Evolutionary conservation across 2,329 filamentous ascomycete genomes (phyloP).

Genomic region (Talaromyces rugulosus): DNA sequence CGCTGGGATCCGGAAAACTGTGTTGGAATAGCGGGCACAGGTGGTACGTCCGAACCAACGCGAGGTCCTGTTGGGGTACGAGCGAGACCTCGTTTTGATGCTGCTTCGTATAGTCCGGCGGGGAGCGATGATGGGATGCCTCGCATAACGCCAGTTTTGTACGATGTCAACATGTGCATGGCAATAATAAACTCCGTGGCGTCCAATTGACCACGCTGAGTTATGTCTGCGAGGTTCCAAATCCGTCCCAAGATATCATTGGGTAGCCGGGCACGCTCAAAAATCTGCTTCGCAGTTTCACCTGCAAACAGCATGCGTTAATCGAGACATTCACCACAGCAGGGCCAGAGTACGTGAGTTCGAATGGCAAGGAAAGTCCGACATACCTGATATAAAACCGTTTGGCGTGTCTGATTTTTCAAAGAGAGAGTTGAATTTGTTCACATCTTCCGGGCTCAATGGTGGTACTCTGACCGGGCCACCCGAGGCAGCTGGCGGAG

Average conservation of each 20-base stretch:
- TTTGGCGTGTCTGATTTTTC: conserved; percentile 78
- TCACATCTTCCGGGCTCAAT: conserved; percentile 79
- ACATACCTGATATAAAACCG: conserved; percentile 65
- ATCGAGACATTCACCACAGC: background rate
- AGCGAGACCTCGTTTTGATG: conserved; percentile 61
- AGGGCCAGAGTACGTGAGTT: background rate
- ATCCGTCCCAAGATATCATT: conserved; percentile 91
- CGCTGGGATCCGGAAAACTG: conserved; percentile 65
- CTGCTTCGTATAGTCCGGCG: conserved; percentile 83
- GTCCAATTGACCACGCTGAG: conserved; percentile 82
- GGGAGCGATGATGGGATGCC: conserved; percentile 76
- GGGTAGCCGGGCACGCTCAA: conserved; percentile 84
- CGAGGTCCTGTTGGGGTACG: conserved; percentile 50
- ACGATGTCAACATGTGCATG: conserved; percentile 93
- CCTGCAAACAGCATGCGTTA: conserved; percentile 42
- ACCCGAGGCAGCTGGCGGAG: conserved; percentile 41
- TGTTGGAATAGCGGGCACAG: conserved; percentile 68
- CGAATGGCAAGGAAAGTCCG: background rate
- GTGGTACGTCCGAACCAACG: conserved; percentile 45
- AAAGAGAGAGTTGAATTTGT: conserved; percentile 84
- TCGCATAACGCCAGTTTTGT: conserved; percentile 77
- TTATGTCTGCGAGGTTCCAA: conserved; percentile 91
- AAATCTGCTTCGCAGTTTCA: conserved; percentile 87
- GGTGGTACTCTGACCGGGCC: conserved; percentile 82
- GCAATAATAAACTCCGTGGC: conserved; percentile 94